Percentiles rank a stretch among this genome's conserved stretches.
Evolutionary conservation across 345 rosid genomes (phyloP).

Genomic region (Fremontodendron californicum): DNA sequence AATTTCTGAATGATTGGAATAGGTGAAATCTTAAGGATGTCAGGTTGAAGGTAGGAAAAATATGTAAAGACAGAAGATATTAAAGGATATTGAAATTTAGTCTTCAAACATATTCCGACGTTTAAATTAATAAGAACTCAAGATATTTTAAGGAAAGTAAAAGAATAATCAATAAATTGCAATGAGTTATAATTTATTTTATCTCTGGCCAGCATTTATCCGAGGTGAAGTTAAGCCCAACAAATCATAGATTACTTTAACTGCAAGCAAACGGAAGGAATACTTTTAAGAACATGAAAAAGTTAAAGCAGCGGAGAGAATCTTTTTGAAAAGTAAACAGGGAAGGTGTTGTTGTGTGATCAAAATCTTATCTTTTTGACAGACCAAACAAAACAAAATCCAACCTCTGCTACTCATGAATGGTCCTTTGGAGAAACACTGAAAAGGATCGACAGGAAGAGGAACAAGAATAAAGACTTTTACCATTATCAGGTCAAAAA

Average conservation of each 20-base stretch:
- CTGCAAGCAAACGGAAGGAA: neutral
- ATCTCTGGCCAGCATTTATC: too few relatives aligned
- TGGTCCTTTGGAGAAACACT: neutral
- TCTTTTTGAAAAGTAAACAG: neutral
- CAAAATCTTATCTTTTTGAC: conserved; percentile 20
- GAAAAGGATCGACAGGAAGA: neutral
- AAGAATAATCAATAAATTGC: too few relatives aligned
- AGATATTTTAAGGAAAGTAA: too few relatives aligned
- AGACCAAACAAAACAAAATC: conserved; percentile 6
- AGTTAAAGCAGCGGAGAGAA: conserved; percentile 14
- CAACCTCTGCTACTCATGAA: conserved; percentile 7
- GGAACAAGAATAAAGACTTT: conserved; percentile 36
- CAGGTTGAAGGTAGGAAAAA: too few relatives aligned
- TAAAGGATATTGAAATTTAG: too few relatives aligned
- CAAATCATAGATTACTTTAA: neutral
- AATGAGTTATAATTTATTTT: too few relatives aligned
- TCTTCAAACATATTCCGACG: too few relatives aligned
- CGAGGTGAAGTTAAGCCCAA: too few relatives aligned
- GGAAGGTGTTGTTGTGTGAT: neutral
- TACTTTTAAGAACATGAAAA: conserved; percentile 7
- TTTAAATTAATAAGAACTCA: too few relatives aligned
- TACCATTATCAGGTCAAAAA: conserved; percentile 46
- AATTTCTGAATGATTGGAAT: too few relatives aligned
- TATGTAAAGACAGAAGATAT: too few relatives aligned
- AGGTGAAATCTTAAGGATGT: too few relatives aligned